Conservation (phyloP, 2,329 filamentous ascomycete species). For the Sporothrix euskadiensis region DNA sequence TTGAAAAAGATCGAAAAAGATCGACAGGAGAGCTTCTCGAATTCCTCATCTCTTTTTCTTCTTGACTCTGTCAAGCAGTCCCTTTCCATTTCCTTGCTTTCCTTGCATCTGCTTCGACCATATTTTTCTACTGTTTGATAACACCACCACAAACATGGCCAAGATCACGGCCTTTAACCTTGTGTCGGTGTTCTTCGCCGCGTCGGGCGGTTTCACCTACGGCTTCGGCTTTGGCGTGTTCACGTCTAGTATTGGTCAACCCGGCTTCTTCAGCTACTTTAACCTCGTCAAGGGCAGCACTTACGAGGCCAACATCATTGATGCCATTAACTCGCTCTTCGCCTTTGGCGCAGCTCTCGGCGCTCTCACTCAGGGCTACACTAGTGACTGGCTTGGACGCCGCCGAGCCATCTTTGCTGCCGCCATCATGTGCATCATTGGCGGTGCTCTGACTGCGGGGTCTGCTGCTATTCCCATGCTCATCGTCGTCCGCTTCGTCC, state of each 20-base stretch:
- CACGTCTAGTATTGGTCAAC: slow-evolving; percentile 24
- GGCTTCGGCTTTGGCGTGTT: slow-evolving; percentile 25
- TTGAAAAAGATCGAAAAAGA: not conserved
- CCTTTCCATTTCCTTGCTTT: not conserved
- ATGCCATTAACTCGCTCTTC: slow-evolving; percentile 29
- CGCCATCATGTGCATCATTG: slow-evolving; percentile 23
- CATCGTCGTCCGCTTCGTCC: slow-evolving; percentile 28
- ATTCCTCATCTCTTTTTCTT: not conserved
- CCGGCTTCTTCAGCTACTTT: slow-evolving; percentile 23
- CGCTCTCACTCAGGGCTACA: slow-evolving; percentile 28
- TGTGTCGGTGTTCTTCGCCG: slow-evolving; percentile 20
- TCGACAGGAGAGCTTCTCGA: not conserved
- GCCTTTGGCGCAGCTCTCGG: slow-evolving; percentile 29
- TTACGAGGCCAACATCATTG: slow-evolving; percentile 23
- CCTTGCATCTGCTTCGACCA: not conserved
- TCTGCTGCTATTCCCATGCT: slow-evolving; percentile 27
- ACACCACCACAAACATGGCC: not conserved
- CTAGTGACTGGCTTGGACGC: slow-evolving; percentile 27
- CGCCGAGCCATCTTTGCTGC: slow-evolving; percentile 28
- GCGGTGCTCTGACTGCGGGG: slow-evolving; percentile 29
- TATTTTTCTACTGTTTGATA: not conserved
- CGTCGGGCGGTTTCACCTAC: slow-evolving; percentile 23
- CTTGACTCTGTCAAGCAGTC: not conserved
- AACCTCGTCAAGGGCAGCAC: slow-evolving; percentile 25
- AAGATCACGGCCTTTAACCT: slow-evolving; percentile 21